Conservation (phyloP, 179 eudicot genomes). For the Spergularia azorica region DNA sequence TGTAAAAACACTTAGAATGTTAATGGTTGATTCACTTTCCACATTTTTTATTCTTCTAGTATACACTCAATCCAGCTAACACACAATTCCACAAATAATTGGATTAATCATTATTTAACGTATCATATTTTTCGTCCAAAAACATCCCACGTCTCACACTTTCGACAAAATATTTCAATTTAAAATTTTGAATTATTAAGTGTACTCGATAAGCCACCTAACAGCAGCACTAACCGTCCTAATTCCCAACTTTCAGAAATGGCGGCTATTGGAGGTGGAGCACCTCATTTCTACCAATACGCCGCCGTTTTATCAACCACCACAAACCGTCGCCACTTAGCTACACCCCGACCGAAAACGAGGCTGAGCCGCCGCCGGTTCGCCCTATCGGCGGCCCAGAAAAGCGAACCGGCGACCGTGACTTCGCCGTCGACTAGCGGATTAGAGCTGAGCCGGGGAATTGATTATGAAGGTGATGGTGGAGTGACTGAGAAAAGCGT, state of each 20-base stretch:
- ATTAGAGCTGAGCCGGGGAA: slow-evolving; percentile 3
- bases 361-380: slow-evolving; percentile 1
- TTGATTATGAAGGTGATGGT: slow-evolving; percentile 23
- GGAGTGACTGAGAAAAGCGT: slow-evolving; percentile 27
- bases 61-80: no score
- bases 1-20: no score
- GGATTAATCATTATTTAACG: not conserved
- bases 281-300: not conserved
- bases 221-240: not conserved
- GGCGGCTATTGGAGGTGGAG: not conserved
- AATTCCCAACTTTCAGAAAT: not conserved
- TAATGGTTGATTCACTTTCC: no score
- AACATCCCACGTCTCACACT: not conserved
- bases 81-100: not conserved
- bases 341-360: not conserved
- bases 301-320: slow-evolving; percentile 6
- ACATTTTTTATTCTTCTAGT: no score
- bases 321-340: not conserved
- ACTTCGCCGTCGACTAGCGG: not conserved
- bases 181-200: no score
- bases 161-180: no score
- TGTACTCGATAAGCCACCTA: not conserved
- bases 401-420: not conserved
- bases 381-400: not conserved
- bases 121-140: not conserved